These are phyloP conservation scores for Xylaria nigripes DNA, from an alignment of 495 filamentous ascomycete genomes.

Conservation along the genomic window DNA sequence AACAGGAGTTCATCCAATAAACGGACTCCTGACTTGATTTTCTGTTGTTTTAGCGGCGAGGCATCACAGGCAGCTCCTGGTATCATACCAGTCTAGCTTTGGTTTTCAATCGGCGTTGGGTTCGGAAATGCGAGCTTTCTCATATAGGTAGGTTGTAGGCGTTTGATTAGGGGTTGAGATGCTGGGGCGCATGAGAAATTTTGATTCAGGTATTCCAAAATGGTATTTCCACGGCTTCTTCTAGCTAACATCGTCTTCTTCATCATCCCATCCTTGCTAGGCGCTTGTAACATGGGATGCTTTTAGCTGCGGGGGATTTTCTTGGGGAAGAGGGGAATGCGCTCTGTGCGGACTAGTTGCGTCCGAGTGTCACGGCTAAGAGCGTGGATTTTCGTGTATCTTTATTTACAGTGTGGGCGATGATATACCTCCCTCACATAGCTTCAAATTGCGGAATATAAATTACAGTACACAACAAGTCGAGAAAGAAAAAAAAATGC, in stretches of 20 bases:
- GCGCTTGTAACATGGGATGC: neutral
- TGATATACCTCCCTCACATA: neutral
- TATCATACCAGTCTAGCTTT: slow-evolving; percentile 10
- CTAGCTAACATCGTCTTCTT: neutral
- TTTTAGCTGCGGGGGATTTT: neutral
- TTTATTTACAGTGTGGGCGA: neutral
- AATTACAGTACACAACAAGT: neutral
- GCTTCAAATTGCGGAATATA: slow-evolving; percentile 8
- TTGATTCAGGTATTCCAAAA: neutral
- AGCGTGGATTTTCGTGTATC: neutral
- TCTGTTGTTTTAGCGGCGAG: neutral
- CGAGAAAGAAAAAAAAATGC: neutral
- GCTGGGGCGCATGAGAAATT: neutral
- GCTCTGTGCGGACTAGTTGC: neutral
- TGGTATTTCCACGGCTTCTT: neutral
- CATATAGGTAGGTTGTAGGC: too few species aligned
- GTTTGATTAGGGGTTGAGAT: neutral
- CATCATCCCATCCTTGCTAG: neutral
- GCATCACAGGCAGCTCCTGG: slow-evolving; percentile 1
- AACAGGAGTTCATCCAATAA: slow-evolving; percentile 46
- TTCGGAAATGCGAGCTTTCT: neutral
- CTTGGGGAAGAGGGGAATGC: neutral
- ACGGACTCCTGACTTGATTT: neutral
- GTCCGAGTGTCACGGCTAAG: neutral
- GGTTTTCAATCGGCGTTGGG: slow-evolving; percentile 10